Base-by-base conservation (phyloP, 2,329 filamentous ascomycete species). In the Truncatella angustata region DNA sequence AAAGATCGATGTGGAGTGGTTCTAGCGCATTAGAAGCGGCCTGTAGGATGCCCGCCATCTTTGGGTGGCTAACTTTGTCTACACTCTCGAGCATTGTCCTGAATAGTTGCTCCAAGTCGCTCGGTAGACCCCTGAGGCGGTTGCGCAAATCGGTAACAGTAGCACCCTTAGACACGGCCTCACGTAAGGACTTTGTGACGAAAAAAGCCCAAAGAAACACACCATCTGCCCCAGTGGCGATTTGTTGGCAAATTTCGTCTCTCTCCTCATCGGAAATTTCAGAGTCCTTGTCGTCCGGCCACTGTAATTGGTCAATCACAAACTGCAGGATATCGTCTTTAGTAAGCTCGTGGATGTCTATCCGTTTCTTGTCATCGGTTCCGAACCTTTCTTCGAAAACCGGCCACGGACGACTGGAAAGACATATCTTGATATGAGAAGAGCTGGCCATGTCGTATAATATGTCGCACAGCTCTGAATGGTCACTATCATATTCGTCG, bases 331-430 rank as follows among this genome's bases (percentile, higher is more conserved):
- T 34, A 14, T 47, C 44, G 12, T 35, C 10, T 35, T 18, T 12
- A 18, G 44, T 47, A 5, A 47, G 44, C n/a, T 47, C 44, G 18
- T 47, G 44, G n/a, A 47, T 47, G n/a, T 47, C 26, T 28, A 47
- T 16, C 26, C 4, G 24, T 18, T n/a, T 34, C n/a, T 14, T 34
- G 23, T 9, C 14, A 18, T 45, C 26, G 42, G 11, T 20, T 14
- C 28, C 26, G 26, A 47, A 47, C 10, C 26, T 35, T 7, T 47
- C 11, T 28, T 35, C 26, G 28, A 47, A 47, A 7, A 34, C 44
- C 9, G 28, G 18, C 44, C 44, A 47, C 5, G 44, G 44, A n/a
- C 44, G 24, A 20, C 44, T 47, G 12, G 44, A 47, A 4, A 47
- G 12, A 35, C 44, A 47, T 18, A 47, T 47, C 23, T 47, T 47